Evolutionary conservation across 2,329 filamentous ascomycete species (phyloP), one percentile per base, ranked within the genome.

Genomic region (Xylariaceae sp.): DNA sequence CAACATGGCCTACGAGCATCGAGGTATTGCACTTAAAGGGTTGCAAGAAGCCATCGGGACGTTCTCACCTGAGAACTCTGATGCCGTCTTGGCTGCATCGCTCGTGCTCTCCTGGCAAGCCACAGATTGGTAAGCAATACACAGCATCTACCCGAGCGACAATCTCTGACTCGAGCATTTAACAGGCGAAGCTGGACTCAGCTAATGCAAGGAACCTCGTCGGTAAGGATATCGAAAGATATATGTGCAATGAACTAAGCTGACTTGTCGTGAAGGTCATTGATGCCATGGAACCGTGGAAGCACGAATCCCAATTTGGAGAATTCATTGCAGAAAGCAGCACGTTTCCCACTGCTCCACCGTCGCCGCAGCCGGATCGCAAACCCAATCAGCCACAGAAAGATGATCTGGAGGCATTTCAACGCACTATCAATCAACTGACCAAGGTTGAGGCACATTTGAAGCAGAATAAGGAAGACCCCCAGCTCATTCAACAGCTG

Each of bases 81-180:
- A 99, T 73, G 92, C 92, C 36, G 87, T 97, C 58, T 81, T 99
- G 49, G 93, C 92, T 21, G 91, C 92, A 26, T 97, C 93, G 21
- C 85, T 97, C 37, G 83, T 97, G 41, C 81, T 99, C 43, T 95
- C 92, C 30, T 97, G 94, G 92, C 93, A 97, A 76, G 90, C 91
- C 50, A 94, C 88, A 55, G 93, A 97, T 77, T 97, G 92, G 93
- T 95, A 81, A 79, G 87, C 67, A 70, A 70, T 77, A 67, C 33
- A 62, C 63, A 69, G 65, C 64, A 63, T 50, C 62, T 59, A 63
- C 37, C 67, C 66, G 65, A 54, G 50, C 49, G 57, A 64, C 53
- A 32, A 62, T 68, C 50, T 66, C 75, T 79, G 67, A 79, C 61
- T 53, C 23, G 16, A 53, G 23, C 16, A 30, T 55, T 33, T 65